These are phyloP conservation scores for Kitagawia praeruptora DNA, from an alignment of 129 eudicot genomes.

Conservation along the genomic window DNA sequence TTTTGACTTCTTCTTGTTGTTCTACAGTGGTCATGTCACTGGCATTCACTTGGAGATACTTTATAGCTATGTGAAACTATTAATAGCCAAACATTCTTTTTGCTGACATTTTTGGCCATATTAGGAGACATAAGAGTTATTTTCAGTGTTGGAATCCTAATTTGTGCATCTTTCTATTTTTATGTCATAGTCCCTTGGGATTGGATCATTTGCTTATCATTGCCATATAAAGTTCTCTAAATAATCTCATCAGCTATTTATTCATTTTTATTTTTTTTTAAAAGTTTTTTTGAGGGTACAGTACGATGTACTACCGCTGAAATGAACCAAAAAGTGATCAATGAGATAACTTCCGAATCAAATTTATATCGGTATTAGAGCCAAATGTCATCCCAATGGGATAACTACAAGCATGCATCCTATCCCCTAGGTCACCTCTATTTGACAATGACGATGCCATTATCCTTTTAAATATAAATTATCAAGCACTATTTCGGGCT, in stretches of 20 bases:
- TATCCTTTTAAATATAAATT: background rate
- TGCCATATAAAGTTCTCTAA: too few species aligned
- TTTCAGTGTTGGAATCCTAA: too few species aligned
- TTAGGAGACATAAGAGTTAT: background rate
- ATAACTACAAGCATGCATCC: too few species aligned
- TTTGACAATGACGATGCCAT: background rate
- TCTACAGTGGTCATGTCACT: too few species aligned
- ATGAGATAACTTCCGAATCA: background rate
- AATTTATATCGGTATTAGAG: background rate
- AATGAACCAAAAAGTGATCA: background rate
- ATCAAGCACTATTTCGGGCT: background rate
- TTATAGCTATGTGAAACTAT: background rate
- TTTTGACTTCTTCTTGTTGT: too few species aligned
- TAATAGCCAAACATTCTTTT: background rate
- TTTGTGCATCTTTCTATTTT: too few species aligned
- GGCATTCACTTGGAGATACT: background rate
- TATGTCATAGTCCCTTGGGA: too few species aligned
- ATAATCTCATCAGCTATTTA: too few species aligned
- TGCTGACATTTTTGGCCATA: too few species aligned
- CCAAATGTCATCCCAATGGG: background rate
- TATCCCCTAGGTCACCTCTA: too few species aligned
- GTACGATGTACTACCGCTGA: background rate
- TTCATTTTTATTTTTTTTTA: too few species aligned
- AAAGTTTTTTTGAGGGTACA: background rate
- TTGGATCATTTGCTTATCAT: too few species aligned